Conservation (phyloP, 305 asterid species). For the Fraxinus floribunda region DNA sequence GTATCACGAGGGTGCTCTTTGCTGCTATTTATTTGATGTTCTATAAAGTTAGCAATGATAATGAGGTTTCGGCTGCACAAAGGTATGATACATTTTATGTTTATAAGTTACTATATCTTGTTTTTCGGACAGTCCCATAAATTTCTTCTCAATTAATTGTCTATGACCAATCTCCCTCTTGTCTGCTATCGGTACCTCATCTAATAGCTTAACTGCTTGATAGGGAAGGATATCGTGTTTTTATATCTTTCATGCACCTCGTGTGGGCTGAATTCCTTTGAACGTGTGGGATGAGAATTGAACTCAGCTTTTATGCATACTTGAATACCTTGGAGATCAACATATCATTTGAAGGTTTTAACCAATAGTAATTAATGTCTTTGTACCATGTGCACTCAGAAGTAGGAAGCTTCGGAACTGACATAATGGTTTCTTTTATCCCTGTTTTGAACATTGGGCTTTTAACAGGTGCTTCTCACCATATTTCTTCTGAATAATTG, state of each 20-base stretch:
- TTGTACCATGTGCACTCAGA: background rate
- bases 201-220: conserved; percentile 5
- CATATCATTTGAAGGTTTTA: background rate
- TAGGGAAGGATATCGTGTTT: background rate
- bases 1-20: conserved; percentile 81
- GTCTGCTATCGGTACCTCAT: background rate
- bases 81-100: conserved; percentile 54
- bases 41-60: conserved; percentile 62
- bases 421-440: background rate
- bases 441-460: background rate
- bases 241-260: background rate
- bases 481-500: background rate
- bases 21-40: conserved; percentile 78
- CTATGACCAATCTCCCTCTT: background rate
- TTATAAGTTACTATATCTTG: conserved; percentile 12
- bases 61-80: conserved; percentile 80
- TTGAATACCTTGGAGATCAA: background rate
- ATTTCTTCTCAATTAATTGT: background rate
- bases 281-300: background rate
- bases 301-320: background rate
- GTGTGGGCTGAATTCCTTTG: background rate
- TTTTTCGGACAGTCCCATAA: background rate
- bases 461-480: background rate
- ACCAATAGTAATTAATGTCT: background rate
- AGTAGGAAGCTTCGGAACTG: background rate